These are phyloP conservation scores for Hanseniaspora singularis DNA, from an alignment of 805 yeast species.

Conservation along the genomic window DNA sequence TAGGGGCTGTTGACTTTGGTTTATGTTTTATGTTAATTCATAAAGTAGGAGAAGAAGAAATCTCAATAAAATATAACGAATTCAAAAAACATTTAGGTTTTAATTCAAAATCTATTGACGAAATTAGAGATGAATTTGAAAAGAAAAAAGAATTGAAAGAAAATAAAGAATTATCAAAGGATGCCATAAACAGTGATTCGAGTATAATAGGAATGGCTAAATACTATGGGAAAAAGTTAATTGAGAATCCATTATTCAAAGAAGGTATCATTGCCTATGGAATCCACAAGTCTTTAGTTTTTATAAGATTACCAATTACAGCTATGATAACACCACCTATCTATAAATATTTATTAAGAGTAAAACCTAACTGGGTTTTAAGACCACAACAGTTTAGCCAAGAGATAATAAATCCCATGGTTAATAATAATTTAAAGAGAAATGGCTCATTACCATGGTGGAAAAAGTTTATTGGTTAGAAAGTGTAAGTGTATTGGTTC, in stretches of 20 bases:
- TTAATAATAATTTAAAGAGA: too few relatives aligned
- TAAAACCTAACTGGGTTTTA: slow-evolving; percentile 52
- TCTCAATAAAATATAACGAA: slow-evolving; percentile 51
- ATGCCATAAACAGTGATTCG: slow-evolving; percentile 3
- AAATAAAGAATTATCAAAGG: slow-evolving; percentile 22
- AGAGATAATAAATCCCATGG: slow-evolving; percentile 34
- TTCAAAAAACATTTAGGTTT: slow-evolving; percentile 53
- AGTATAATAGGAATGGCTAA: not conserved
- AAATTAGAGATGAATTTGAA: slow-evolving; percentile 30
- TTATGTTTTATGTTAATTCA: slow-evolving; percentile 74
- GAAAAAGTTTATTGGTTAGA: slow-evolving; percentile 28
- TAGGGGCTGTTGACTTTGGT: slow-evolving; percentile 72
- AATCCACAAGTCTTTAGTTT: slow-evolving; percentile 73
- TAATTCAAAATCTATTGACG: slow-evolving; percentile 36
- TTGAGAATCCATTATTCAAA: slow-evolving; percentile 42
- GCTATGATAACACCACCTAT: slow-evolving; percentile 84
- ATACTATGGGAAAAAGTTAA: not conserved
- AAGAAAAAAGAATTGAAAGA: slow-evolving; percentile 24
- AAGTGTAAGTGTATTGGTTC: slow-evolving; percentile 23
- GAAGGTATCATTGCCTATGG: slow-evolving; percentile 89
- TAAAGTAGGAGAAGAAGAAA: slow-evolving; percentile 72
- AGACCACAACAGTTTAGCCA: slow-evolving; percentile 38
- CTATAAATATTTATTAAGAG: slow-evolving; percentile 48
- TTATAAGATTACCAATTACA: slow-evolving; percentile 76
- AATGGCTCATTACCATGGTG: slow-evolving; percentile 24